Evolutionary conservation across 306 rosid genomes (phyloP), one percentile per base, ranked within the genome.

Genomic region (Comarum palustre): DNA sequence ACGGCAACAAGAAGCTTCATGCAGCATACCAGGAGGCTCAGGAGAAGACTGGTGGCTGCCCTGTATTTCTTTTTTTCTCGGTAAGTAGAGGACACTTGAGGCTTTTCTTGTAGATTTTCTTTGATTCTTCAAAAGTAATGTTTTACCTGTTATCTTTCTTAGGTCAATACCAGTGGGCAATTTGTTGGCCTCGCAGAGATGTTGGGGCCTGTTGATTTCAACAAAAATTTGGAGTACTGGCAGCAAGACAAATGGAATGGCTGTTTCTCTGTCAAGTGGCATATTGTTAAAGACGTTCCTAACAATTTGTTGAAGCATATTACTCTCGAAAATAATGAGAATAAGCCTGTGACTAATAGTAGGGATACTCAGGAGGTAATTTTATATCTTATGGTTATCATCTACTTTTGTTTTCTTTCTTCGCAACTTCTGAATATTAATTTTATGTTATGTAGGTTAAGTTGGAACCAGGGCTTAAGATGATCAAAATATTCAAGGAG

Each of bases 231-330:
- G 62, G 99, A 91, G 87, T 94, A 94, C 80, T 94, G 99, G 99
- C 99, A 94, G 60, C 99, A 94, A 74, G 99, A 94, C 81, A 94
- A 91, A 80, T 94, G 99, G 99, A 94, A 89, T 59, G 99, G 99
- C 64, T 94, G 96, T 69, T 94, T 94, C 77, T 92, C 97, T 72
- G 89, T 94, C 1, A 94, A 88, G 86, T 94, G 99, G 99, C 97
- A 90, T 76, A 68, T 94, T 43, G 96, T 94, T 51, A 94, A 91
- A 84, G 99, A 94, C 73, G 91, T 94, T 45, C 99, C 99, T 7
- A 94, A 94, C 89, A 91, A 92, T 82, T 81, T 88, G 82, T 71
- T 94, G 78, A 91, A 95, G 89, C 97, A 91, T 86, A 91, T 94
- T 10, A 91, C 92, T 7, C 87, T 94, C 65, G 96, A 89, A 39